A percentile compares a stretch with the other conserved stretches of the same genome.
These are phyloP conservation scores for Nematocida ausubeli DNA, from an alignment of 371 early-diverging fungal genomes.

Conservation along the genomic window DNA sequence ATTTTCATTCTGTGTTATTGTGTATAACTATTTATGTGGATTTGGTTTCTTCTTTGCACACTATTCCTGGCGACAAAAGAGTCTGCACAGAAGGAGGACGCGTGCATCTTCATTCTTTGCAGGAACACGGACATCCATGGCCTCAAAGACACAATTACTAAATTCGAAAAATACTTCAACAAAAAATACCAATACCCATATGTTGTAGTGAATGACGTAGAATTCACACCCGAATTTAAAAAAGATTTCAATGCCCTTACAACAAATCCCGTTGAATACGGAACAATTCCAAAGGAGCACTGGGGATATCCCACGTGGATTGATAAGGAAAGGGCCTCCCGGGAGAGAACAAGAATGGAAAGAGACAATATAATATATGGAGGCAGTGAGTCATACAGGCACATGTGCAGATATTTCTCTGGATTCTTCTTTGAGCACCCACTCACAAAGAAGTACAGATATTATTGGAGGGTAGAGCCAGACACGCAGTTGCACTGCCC, in stretches of 20 bases:
- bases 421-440: slow-evolving; percentile 81
- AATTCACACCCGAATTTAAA: slow-evolving; percentile 76
- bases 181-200: slow-evolving; percentile 76
- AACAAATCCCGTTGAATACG: slow-evolving; percentile 69
- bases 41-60: not conserved
- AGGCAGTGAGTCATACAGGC: slow-evolving; percentile 76
- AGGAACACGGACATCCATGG: slow-evolving; percentile 74
- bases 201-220: slow-evolving; percentile 72
- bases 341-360: slow-evolving; percentile 70
- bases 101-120: slow-evolving; percentile 67
- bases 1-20: slow-evolving; percentile 36
- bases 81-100: slow-evolving; percentile 57
- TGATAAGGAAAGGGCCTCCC: slow-evolving; percentile 71
- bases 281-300: slow-evolving; percentile 72
- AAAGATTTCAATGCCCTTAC: slow-evolving; percentile 67
- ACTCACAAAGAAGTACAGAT: slow-evolving; percentile 74
- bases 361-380: slow-evolving; percentile 75
- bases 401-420: slow-evolving; percentile 85
- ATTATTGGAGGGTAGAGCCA: slow-evolving; percentile 93
- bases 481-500: slow-evolving; percentile 77
- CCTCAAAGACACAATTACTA: slow-evolving; percentile 71
- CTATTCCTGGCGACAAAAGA: not conserved
- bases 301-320: slow-evolving; percentile 79
- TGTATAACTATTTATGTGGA: slow-evolving; percentile 13
- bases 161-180: slow-evolving; percentile 78